Percentiles rank a stretch among this genome's conserved stretches.
Evolutionary conservation across 202 grass and related monocot species (phyloP).

Genomic region (Sporobolus alterniflorus): DNA sequence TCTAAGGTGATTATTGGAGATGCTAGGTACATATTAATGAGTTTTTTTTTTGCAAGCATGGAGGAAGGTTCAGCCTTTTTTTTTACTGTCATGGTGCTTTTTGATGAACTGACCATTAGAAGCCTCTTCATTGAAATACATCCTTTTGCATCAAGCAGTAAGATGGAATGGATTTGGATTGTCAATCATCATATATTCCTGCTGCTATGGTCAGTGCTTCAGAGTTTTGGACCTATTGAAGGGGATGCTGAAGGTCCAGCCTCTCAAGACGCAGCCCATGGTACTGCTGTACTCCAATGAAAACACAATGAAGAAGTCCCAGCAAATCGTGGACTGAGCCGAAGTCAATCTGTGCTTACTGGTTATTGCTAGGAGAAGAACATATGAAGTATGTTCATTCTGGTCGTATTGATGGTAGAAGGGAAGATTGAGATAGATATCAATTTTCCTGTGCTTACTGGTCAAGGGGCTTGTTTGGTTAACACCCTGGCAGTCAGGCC

Average conservation of each 20-base stretch:
- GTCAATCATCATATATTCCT: background rate
- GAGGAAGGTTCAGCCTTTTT: background rate
- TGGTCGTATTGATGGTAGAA: no score
- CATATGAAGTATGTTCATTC: conserved; percentile 14
- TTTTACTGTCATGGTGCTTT: background rate
- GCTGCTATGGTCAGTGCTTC: background rate
- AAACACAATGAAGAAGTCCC: conserved; percentile 10
- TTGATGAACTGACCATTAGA: background rate
- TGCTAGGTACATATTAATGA: background rate
- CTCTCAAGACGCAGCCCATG: conserved; percentile 27
- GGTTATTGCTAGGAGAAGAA: conserved; percentile 39
- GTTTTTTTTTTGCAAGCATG: background rate
- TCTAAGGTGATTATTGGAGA: background rate
- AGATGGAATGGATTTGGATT: background rate
- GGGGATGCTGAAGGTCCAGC: background rate
- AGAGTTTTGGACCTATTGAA: background rate
- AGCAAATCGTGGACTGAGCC: conserved; percentile 14
- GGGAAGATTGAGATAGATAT: conserved; percentile 9
- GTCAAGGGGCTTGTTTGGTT: no score
- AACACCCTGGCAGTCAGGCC: no score
- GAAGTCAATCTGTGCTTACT: background rate
- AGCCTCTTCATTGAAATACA: background rate
- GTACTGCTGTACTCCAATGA: background rate
- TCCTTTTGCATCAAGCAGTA: background rate
- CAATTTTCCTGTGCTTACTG: no score